Percentiles rank a stretch among this genome's conserved stretches.
Evolutionary conservation across 225 moss, liverwort and hornwort species (phyloP).

Genomic region (Ulota crispa): DNA sequence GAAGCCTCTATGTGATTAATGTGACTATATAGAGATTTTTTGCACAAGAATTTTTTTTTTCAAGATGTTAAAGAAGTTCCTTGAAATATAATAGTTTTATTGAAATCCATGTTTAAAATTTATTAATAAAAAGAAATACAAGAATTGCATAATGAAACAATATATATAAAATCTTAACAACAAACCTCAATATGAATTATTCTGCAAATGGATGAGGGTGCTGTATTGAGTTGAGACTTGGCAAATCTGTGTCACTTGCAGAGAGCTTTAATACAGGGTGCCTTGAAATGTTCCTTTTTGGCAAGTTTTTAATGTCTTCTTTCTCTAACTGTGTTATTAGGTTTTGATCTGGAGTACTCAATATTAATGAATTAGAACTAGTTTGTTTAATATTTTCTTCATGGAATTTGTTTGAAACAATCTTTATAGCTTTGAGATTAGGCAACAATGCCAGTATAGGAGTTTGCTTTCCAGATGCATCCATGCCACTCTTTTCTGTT

Average conservation of each 20-base stretch:
- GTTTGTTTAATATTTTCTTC: background rate
- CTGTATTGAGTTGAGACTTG: conserved; percentile 25
- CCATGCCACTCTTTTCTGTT: background rate
- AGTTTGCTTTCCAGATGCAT: conserved; percentile 1
- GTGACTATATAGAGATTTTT: background rate
- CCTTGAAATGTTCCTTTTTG: background rate
- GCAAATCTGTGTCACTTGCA: conserved; percentile 26
- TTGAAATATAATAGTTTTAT: too few species aligned
- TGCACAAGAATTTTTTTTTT: too few species aligned
- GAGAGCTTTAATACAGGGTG: conserved; percentile 22
- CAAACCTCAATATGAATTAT: background rate
- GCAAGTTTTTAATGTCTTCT: background rate
- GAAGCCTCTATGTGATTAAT: background rate
- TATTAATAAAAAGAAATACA: too few species aligned
- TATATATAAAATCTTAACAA: background rate
- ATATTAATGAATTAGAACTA: background rate
- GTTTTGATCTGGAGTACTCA: background rate
- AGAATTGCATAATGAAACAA: background rate
- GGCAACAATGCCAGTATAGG: background rate
- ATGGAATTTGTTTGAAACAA: background rate
- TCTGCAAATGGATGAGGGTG: conserved; percentile 3
- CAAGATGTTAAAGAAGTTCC: too few species aligned
- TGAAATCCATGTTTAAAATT: too few species aligned
- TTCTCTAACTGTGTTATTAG: conserved; percentile 11
- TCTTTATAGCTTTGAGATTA: background rate